These are phyloP conservation scores for Nepenthes gracilis DNA, from an alignment of 148 eudicot genomes.

Conservation along the genomic window DNA sequence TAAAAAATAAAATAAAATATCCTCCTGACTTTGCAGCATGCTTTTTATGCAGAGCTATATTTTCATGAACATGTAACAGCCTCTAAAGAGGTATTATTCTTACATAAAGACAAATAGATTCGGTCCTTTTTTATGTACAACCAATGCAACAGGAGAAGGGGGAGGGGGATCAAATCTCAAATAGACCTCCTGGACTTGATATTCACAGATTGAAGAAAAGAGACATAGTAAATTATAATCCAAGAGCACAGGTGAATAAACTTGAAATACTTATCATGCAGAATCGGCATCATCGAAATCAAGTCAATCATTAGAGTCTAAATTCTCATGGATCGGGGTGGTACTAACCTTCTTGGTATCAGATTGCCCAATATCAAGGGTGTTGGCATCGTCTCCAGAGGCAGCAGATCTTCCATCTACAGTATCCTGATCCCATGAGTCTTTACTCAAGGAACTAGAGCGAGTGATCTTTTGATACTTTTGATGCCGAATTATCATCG, in stretches of 20 bases:
- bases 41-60: too few relatives aligned
- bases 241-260: not conserved
- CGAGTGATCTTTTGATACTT: slow-evolving; percentile 32
- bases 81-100: not conserved
- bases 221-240: not conserved
- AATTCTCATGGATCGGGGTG: slow-evolving; percentile 10
- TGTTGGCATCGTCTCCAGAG: slow-evolving; percentile 16
- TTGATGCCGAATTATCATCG: slow-evolving; percentile 21
- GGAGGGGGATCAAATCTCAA: too few relatives aligned
- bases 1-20: too few relatives aligned
- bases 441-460: slow-evolving; percentile 34
- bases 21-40: not conserved
- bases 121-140: not conserved
- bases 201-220: slow-evolving; percentile 3
- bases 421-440: slow-evolving; percentile 48
- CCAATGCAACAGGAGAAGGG: not conserved
- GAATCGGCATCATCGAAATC: slow-evolving; percentile 47
- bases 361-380: slow-evolving; percentile 3
- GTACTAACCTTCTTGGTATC: slow-evolving; percentile 22
- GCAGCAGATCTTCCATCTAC: slow-evolving; percentile 22
- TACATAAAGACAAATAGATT: not conserved
- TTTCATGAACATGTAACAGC: too few relatives aligned
- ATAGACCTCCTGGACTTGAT: not conserved
- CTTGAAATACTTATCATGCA: slow-evolving; percentile 16
- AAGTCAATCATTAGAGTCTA: slow-evolving; percentile 55